Evolutionary conservation across 2,329 filamentous ascomycete species (phyloP).

Genomic region (Phaeosphaeriaceae sp.): DNA sequence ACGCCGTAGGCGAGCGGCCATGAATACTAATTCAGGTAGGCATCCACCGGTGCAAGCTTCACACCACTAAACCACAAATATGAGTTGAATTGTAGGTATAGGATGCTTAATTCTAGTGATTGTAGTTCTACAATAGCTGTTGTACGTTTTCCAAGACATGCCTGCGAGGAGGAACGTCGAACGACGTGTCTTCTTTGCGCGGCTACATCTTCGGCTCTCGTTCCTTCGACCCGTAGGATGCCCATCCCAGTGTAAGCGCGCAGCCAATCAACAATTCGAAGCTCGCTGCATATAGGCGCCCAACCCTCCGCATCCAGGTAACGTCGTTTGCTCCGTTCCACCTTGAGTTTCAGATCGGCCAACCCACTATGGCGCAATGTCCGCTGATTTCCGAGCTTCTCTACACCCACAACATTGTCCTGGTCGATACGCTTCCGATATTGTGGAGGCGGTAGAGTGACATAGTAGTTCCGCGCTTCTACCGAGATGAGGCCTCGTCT

Average conservation of each 20-base stretch:
- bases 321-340: background rate
- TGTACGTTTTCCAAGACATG: background rate
- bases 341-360: background rate
- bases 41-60: background rate
- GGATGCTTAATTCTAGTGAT: background rate
- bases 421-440: background rate
- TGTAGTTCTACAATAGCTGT: background rate
- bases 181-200: background rate
- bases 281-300: background rate
- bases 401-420: too few relatives aligned
- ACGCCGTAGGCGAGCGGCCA: background rate
- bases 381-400: background rate
- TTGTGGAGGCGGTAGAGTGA: background rate
- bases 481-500: background rate
- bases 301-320: background rate
- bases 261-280: background rate
- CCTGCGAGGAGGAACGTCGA: background rate
- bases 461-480: background rate
- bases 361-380: background rate
- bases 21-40: background rate
- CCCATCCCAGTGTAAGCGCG: background rate
- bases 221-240: background rate
- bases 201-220: background rate
- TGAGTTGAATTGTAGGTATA: background rate
- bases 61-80: background rate